Evolutionary conservation across 1,139 yeast species (phyloP).

Genomic region (Taphrina confusa): DNA sequence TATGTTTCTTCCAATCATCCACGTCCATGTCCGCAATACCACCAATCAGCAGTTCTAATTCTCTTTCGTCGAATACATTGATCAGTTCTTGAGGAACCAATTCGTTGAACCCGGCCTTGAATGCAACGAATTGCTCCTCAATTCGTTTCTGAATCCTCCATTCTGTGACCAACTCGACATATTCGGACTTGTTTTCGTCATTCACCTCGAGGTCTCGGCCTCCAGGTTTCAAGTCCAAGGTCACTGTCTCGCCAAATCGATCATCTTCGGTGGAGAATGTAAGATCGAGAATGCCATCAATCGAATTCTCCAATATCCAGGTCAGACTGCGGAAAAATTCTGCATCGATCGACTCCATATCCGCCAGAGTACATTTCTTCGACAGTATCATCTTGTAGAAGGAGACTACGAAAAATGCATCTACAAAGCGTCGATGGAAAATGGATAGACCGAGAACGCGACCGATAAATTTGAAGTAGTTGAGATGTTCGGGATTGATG

Average conservation of each 20-base stretch:
- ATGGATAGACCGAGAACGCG: constrained; percentile 97
- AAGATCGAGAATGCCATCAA: constrained; percentile 78
- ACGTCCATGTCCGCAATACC: constrained; percentile 97
- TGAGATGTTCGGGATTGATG: constrained; percentile 95
- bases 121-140: constrained; percentile 93
- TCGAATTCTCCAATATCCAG: constrained; percentile 94
- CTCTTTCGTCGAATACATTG: constrained; percentile 96
- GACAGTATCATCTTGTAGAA: constrained; percentile 95
- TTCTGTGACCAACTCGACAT: constrained; percentile 90
- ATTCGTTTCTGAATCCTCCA: constrained; percentile 95
- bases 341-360: constrained; percentile 98
- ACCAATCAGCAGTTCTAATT: constrained; percentile 90
- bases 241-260: constrained; percentile 88
- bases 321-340: constrained; percentile 91
- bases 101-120: constrained; percentile 95
- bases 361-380: constrained; percentile 91
- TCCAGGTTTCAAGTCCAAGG: constrained; percentile 83
- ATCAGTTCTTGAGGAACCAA: constrained; percentile 94
- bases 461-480: constrained; percentile 96
- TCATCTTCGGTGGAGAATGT: constrained; percentile 96
- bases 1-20: constrained; percentile 98
- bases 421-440: constrained; percentile 95
- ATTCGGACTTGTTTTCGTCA: constrained; percentile 91
- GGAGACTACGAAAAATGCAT: constrained; percentile 97
- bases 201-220: constrained; percentile 89